Percentiles rank a stretch among this genome's conserved stretches.
Conservation (phyloP, 2,329 filamentous ascomycete genomes). For the Pseudogymnoascus sp. region DNA sequence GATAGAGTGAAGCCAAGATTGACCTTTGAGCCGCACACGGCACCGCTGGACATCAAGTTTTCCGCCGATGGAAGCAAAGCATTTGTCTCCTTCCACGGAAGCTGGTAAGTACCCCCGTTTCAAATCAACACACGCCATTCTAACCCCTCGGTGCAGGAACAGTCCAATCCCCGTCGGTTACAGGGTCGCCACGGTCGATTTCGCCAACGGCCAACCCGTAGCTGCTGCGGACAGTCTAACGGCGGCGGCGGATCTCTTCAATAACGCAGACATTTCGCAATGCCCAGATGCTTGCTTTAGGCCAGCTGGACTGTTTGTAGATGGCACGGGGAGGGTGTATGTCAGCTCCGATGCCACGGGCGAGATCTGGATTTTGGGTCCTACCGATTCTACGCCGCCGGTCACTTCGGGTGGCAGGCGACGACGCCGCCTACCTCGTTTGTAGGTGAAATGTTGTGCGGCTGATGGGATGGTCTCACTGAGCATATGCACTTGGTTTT, state of each 20-base stretch:
- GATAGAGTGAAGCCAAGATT: conserved; percentile 44
- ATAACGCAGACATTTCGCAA: conserved; percentile 40
- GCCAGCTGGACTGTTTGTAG: conserved; percentile 48
- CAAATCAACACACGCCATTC: conserved; percentile 17
- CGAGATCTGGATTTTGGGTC: conserved; percentile 51
- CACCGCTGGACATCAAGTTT: conserved; percentile 65
- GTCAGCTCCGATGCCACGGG: conserved; percentile 55
- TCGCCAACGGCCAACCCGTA: conserved; percentile 36
- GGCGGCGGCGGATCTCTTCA: conserved; percentile 43
- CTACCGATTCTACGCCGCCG: conserved; percentile 12
- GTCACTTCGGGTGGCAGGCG: neutral
- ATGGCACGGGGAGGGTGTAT: conserved; percentile 49
- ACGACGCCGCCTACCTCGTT: neutral
- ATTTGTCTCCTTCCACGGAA: conserved; percentile 64
- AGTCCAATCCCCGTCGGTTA: conserved; percentile 36
- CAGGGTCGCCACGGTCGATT: conserved; percentile 34
- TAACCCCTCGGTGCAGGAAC: conserved; percentile 13
- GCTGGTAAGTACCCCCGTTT: conserved; percentile 40
- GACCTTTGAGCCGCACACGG: conserved; percentile 57
- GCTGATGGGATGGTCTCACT: neutral
- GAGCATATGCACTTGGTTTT: neutral
- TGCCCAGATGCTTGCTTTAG: conserved; percentile 52
- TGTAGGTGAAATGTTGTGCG: neutral
- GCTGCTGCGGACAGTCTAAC: conserved; percentile 35
- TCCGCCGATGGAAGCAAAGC: conserved; percentile 46